phyloP scores from a whole-genome alignment of 352 stramenopile genomes.

The Phytophthora meadii region DNA sequence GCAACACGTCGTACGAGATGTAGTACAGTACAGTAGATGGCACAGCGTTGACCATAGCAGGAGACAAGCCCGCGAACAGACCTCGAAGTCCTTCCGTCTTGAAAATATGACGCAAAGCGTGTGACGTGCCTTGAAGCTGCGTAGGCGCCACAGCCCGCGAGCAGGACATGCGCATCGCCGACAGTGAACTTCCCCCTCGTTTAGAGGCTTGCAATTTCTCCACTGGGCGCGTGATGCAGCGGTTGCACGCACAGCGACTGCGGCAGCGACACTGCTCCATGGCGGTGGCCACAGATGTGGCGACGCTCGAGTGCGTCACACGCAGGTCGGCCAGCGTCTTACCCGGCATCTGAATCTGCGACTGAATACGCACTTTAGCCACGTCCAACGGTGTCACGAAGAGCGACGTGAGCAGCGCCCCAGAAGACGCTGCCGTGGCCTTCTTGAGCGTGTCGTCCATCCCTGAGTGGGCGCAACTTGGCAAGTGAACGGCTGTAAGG shows the following conservation, averaged over 20 bases:
- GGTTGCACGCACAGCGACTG: constrained; percentile 60
- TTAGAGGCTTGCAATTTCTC: constrained; percentile 43
- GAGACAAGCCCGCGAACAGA: constrained; percentile 90
- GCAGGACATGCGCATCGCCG: constrained; percentile 57
- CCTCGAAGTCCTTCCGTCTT: constrained; percentile 73
- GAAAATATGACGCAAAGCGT: constrained; percentile 84
- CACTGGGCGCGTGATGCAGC: constrained; percentile 55
- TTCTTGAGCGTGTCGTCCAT: constrained; percentile 69
- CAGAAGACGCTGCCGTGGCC: constrained; percentile 66
- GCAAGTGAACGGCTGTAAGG: constrained; percentile 13
- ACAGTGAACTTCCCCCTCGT: constrained; percentile 22
- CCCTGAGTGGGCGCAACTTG: constrained; percentile 14
- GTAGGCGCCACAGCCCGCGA: constrained; percentile 39
- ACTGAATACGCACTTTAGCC: constrained; percentile 83
- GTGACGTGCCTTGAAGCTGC: constrained; percentile 59
- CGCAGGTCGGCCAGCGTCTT: constrained; percentile 26
- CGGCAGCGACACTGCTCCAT: constrained; percentile 57
- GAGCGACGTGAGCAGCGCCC: constrained; percentile 80
- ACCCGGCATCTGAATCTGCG: constrained; percentile 53
- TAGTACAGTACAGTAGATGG: constrained; percentile 97
- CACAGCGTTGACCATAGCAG: constrained; percentile 94
- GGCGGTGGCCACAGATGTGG: constrained; percentile 22
- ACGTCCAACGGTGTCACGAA: constrained; percentile 88
- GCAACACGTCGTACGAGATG: constrained; percentile 92
- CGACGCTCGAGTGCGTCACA: constrained; percentile 23